phyloP scores from a whole-genome alignment of 1,284 basidiomycete species.

The Leccinum angustisporum region DNA sequence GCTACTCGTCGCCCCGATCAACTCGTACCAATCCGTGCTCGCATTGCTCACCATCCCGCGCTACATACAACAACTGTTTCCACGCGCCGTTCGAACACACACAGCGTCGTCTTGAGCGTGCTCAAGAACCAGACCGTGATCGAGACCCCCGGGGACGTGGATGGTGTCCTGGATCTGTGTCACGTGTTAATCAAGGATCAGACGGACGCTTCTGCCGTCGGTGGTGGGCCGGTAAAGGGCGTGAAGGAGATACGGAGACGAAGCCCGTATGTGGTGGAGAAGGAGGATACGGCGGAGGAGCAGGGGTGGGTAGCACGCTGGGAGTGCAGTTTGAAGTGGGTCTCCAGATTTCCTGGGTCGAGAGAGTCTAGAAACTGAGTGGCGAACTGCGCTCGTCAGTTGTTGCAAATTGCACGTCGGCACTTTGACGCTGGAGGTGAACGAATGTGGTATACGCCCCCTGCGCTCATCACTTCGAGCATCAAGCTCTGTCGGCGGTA shows the following conservation, averaged over 20 bases:
- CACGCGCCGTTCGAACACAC: slow-evolving; percentile 85
- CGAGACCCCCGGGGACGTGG: too few relatives aligned
- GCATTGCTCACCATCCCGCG: slow-evolving; percentile 90
- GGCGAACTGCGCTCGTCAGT: slow-evolving; percentile 40
- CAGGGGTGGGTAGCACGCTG: too few relatives aligned
- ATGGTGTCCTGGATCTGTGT: too few relatives aligned
- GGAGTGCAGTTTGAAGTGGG: slow-evolving; percentile 81
- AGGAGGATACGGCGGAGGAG: too few relatives aligned
- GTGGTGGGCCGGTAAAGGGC: too few relatives aligned
- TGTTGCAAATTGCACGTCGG: slow-evolving; percentile 84
- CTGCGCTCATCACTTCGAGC: slow-evolving; percentile 44
- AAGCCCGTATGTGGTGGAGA: too few relatives aligned
- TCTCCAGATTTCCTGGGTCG: background rate
- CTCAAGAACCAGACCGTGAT: too few relatives aligned
- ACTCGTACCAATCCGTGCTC: slow-evolving; percentile 90
- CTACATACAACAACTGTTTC: slow-evolving; percentile 82
- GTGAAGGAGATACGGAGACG: too few relatives aligned
- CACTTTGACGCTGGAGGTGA: slow-evolving; percentile 93
- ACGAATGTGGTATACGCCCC: slow-evolving; percentile 92
- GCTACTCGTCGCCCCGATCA: slow-evolving; percentile 64
- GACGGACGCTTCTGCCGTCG: too few relatives aligned
- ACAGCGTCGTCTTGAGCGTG: slow-evolving; percentile 65
- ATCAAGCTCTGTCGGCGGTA: slow-evolving; percentile 72
- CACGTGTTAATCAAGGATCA: too few relatives aligned
- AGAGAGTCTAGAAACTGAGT: background rate